Percentiles rank a stretch among this genome's conserved stretches.
Conservation (phyloP, 1,284 basidiomycete genomes). For the Cerioporus squamosus region DNA sequence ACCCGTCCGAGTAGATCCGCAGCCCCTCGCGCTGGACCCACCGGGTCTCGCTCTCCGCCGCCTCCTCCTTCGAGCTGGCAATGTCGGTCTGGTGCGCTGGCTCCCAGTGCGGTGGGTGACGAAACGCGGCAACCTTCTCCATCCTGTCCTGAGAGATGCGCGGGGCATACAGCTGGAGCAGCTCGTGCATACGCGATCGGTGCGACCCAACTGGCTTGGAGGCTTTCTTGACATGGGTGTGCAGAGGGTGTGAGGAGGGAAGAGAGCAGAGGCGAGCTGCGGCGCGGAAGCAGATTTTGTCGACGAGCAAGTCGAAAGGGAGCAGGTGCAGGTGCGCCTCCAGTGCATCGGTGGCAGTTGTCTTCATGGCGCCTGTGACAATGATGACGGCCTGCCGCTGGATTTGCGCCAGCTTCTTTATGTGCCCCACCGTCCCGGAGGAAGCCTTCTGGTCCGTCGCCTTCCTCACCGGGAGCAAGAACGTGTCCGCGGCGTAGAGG, state of each 20-base stretch:
- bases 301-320: slow-evolving; percentile 34
- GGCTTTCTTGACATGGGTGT: slow-evolving; percentile 11
- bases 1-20: slow-evolving; percentile 25
- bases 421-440: slow-evolving; percentile 17
- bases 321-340: slow-evolving; percentile 38
- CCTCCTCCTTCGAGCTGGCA: background rate
- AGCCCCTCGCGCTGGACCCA: background rate
- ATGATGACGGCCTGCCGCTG: slow-evolving; percentile 37
- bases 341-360: slow-evolving; percentile 37
- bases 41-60: background rate
- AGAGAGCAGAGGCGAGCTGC: slow-evolving; percentile 37
- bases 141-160: background rate
- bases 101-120: background rate
- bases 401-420: slow-evolving; percentile 25
- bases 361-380: slow-evolving; percentile 39
- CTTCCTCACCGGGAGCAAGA: slow-evolving; percentile 29
- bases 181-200: slow-evolving; percentile 23
- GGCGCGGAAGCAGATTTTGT: slow-evolving; percentile 30
- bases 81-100: background rate
- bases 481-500: slow-evolving; percentile 41
- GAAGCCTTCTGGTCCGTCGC: slow-evolving; percentile 1
- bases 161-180: slow-evolving; percentile 20
- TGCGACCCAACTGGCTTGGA: slow-evolving; percentile 18
- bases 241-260: slow-evolving; percentile 38
- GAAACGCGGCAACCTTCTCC: background rate